Percentiles rank a stretch among this genome's conserved stretches.
Conservation (phyloP, 2,329 filamentous ascomycete species). For the Penicillium freii region DNA sequence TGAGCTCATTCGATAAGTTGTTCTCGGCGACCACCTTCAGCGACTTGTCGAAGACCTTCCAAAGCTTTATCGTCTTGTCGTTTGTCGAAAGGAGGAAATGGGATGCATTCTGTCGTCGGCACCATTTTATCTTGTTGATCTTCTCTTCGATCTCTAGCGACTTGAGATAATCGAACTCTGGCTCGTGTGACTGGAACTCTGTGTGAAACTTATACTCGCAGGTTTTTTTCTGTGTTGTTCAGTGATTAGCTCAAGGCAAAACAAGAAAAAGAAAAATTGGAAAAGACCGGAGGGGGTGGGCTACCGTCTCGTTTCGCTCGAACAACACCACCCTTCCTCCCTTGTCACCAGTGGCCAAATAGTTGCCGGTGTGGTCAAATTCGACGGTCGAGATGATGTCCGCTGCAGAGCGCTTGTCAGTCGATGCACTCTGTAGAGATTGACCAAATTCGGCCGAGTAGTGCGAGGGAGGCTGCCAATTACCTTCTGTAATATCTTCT, state of each 20-base stretch:
- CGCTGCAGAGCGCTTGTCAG: conserved; percentile 33
- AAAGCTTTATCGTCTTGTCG: conserved; percentile 99
- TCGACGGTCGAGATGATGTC: conserved; percentile 55
- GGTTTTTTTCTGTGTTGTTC: conserved; percentile 79
- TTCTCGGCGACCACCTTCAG: conserved; percentile 99
- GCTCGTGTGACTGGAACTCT: conserved; percentile 98
- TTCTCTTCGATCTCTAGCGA: conserved; percentile 99
- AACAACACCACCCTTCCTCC: conserved; percentile 53
- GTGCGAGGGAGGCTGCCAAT: neutral
- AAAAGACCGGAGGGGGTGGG: conserved; percentile 4
- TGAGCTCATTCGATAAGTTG: conserved; percentile 92
- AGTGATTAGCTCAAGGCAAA: conserved; percentile 33
- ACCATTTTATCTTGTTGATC: conserved; percentile 99
- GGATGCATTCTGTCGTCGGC: conserved; percentile 93
- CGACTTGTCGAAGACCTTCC: conserved; percentile 99
- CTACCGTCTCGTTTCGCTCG: conserved; percentile 84
- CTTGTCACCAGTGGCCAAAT: conserved; percentile 53
- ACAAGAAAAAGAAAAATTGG: neutral
- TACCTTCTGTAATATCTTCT: conserved; percentile 97
- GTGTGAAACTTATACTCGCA: conserved; percentile 99
- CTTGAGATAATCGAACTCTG: conserved; percentile 98
- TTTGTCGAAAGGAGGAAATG: conserved; percentile 98
- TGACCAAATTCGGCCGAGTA: conserved; percentile 4
- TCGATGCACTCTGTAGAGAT: conserved; percentile 4
- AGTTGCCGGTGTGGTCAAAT: conserved; percentile 54